Base-by-base conservation (phyloP, 1,139 yeast genomes). In the Yueomyces sp. region DNA sequence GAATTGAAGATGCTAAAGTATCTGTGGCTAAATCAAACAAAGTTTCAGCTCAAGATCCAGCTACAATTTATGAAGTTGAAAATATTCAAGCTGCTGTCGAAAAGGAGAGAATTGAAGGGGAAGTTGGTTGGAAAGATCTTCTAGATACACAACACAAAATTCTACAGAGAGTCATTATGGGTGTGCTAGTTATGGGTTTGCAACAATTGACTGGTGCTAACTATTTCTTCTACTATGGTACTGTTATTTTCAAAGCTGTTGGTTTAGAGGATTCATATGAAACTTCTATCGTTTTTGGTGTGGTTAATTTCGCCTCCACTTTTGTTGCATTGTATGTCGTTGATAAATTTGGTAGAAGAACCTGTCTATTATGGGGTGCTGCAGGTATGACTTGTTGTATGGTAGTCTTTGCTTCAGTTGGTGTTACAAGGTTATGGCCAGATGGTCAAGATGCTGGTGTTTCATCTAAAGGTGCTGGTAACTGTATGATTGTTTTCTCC, bases 131-230 rank as follows among this genome's bases (percentile, higher is more conserved):
- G 87, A 60, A 59, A 42, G 82, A 81, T 57, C 67, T 81, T 48
- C 50, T 80, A 54, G 69, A 75, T 41, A 84, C 85, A 62, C 72
- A 76, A 61, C 86, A 65, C 40, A 55, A 55, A 40, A 57, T 62
- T 46, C 64, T 80, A 53, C 73, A 71, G 66, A 73, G 94, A 67
- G 71, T 81, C 27, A 35, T 77, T 27, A 68, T 77, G 57, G 93
- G 93, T 59, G 64, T 78, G 47, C 58, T 76, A 63, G 63, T 81
- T 51, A 82, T 78, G 69, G 70, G 80, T 28, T 64, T 81, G 55
- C 91, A 82, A 67, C 93, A 82, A 65, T 72, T 82, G 53, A 77
- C 86, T 47, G 93, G 91, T 72, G 74, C 78, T 60, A 81, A 81
- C 68, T 82, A 81, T 65, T 81, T 82, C 68, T 81, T 82, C 72